A percentile compares a stretch with the other conserved stretches of the same genome.
These are phyloP conservation scores for Phytopythium litorale DNA, from an alignment of 352 stramenopile species.

Conservation along the genomic window DNA sequence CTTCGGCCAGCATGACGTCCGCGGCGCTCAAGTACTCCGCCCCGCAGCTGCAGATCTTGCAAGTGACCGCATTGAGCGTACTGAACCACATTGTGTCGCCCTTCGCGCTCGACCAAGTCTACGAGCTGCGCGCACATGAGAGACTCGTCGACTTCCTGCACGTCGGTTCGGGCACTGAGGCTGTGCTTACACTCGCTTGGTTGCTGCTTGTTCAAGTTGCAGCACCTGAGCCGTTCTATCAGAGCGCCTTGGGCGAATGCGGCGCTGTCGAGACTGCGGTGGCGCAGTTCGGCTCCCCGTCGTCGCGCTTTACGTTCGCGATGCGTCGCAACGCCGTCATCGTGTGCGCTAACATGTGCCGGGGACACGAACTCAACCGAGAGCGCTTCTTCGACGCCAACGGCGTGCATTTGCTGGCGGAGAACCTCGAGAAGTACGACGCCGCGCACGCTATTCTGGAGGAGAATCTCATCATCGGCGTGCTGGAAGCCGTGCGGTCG, in stretches of 20 bases:
- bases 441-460: conserved; percentile 54
- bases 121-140: conserved; percentile 45
- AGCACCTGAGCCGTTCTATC: conserved; percentile 20
- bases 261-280: conserved; percentile 47
- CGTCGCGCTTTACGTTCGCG: conserved; percentile 47
- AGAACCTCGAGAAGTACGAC: conserved; percentile 43
- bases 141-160: conserved; percentile 52
- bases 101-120: conserved; percentile 53
- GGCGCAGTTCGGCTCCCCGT: conserved; percentile 38
- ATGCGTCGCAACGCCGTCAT: conserved; percentile 66
- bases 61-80: conserved; percentile 52
- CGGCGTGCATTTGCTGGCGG: conserved; percentile 36
- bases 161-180: conserved; percentile 25
- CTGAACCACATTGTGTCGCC: conserved; percentile 45
- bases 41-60: conserved; percentile 46
- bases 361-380: conserved; percentile 43
- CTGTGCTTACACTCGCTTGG: conserved; percentile 43
- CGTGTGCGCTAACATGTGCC: conserved; percentile 52
- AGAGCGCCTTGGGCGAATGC: conserved; percentile 44
- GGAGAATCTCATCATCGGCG: conserved; percentile 58
- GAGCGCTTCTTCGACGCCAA: conserved; percentile 44
- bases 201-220: conserved; percentile 51
- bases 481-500: conserved; percentile 59
- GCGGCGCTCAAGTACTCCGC: conserved; percentile 32
- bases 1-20: conserved; percentile 10